These are phyloP conservation scores for Porcisia deanei DNA, from an alignment of 208 protist genomes.

Conservation along the genomic window DNA sequence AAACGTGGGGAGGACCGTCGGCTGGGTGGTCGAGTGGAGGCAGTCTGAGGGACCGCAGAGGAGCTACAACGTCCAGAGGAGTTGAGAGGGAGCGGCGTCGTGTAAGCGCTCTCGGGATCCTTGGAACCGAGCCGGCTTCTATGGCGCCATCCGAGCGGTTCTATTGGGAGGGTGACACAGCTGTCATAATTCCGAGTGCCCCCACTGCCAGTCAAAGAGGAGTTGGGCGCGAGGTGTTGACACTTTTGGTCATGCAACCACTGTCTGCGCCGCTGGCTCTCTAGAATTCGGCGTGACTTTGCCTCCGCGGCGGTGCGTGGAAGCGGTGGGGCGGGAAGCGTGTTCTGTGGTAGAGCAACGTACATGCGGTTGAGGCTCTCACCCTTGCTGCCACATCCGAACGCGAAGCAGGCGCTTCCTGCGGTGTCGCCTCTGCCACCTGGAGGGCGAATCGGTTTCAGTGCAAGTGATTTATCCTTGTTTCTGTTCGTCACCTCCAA, in stretches of 20 bases:
- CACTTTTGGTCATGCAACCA: background rate
- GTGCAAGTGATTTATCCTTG: background rate
- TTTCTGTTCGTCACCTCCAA: background rate
- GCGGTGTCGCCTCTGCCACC: background rate
- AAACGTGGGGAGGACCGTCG: background rate
- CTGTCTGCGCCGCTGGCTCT: constrained; percentile 15
- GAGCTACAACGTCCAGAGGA: background rate
- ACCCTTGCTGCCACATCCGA: constrained; percentile 1
- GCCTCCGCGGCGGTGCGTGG: constrained; percentile 24
- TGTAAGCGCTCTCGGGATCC: background rate
- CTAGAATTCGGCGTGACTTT: constrained; percentile 26
- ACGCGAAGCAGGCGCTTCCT: constrained; percentile 3
- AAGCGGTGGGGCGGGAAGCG: constrained; percentile 5
- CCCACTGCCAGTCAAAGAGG: background rate
- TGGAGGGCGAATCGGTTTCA: background rate
- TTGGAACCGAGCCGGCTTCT: background rate
- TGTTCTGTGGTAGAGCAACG: background rate
- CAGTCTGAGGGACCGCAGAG: background rate
- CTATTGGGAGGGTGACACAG: background rate
- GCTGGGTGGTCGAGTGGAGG: background rate
- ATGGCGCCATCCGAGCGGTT: background rate
- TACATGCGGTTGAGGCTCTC: background rate
- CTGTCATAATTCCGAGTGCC: too few relatives aligned
- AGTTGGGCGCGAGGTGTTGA: background rate
- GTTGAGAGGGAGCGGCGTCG: background rate